These are phyloP conservation scores for Mortierella alpina DNA, from an alignment of 192 early-diverging fungal genomes.

Conservation along the genomic window DNA sequence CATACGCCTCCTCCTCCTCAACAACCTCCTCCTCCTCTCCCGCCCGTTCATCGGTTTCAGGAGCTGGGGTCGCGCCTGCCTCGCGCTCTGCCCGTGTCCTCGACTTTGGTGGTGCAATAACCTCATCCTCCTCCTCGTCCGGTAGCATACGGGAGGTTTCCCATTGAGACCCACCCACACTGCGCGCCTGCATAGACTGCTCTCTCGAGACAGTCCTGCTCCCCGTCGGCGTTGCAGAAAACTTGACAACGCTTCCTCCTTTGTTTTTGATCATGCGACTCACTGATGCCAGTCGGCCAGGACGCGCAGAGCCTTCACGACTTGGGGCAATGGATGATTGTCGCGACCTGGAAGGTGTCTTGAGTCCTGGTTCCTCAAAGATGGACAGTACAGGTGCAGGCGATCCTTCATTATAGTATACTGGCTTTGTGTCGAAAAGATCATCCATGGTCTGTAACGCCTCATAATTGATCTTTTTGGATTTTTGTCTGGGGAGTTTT, in stretches of 20 bases:
- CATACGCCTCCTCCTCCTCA: slow-evolving; percentile 56
- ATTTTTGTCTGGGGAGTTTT: slow-evolving; percentile 69
- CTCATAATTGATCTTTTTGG: slow-evolving; percentile 93
- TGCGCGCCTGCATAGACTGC: slow-evolving; percentile 46
- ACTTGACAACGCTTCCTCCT: slow-evolving; percentile 39
- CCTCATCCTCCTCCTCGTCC: slow-evolving; percentile 59
- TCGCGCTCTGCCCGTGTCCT: slow-evolving; percentile 36
- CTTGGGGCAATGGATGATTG: slow-evolving; percentile 44
- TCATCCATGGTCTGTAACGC: slow-evolving; percentile 72
- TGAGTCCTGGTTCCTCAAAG: slow-evolving; percentile 44
- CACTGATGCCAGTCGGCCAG: slow-evolving; percentile 58
- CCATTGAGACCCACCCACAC: slow-evolving; percentile 14
- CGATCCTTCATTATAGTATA: slow-evolving; percentile 4
- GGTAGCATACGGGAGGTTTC: slow-evolving; percentile 46
- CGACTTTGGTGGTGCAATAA: slow-evolving; percentile 49
- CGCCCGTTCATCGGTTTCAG: slow-evolving; percentile 40
- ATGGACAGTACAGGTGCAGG: slow-evolving; percentile 35
- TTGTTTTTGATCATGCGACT: slow-evolving; percentile 51
- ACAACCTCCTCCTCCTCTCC: slow-evolving; percentile 59
- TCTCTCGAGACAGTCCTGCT: slow-evolving; percentile 52
- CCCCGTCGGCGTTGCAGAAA: slow-evolving; percentile 39
- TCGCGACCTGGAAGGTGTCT: slow-evolving; percentile 36
- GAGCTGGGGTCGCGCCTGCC: slow-evolving; percentile 37
- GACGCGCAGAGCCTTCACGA: slow-evolving; percentile 62
- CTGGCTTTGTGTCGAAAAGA: slow-evolving; percentile 66